Percentiles rank a stretch among this genome's conserved stretches.
These are phyloP conservation scores for Stagonosporopsis vannaccii DNA, from an alignment of 2,329 filamentous ascomycete genomes.

Conservation along the genomic window DNA sequence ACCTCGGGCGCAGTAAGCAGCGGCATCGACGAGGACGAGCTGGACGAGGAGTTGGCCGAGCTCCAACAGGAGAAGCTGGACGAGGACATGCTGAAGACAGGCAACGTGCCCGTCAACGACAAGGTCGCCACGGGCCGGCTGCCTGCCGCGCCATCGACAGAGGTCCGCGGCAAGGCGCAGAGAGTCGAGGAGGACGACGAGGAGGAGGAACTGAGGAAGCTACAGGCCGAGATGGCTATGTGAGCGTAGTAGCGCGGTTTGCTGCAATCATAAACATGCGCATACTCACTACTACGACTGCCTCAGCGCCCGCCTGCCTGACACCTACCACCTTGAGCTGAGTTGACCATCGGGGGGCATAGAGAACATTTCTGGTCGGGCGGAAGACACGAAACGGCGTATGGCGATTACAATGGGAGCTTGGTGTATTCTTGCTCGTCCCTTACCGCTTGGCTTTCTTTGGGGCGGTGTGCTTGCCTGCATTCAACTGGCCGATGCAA, in stretches of 20 bases:
- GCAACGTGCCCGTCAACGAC: constrained; percentile 81
- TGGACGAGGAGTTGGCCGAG: constrained; percentile 84
- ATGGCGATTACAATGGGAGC: constrained; percentile 27
- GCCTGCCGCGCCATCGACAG: constrained; percentile 76
- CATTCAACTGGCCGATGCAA: background rate
- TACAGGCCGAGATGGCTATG: constrained; percentile 98
- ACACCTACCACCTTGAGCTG: background rate
- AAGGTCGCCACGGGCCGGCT: constrained; percentile 70
- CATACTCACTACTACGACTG: background rate
- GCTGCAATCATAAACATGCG: background rate
- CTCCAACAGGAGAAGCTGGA: constrained; percentile 93
- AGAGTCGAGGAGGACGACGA: constrained; percentile 83
- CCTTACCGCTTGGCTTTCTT: constrained; percentile 15
- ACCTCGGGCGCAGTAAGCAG: constrained; percentile 71
- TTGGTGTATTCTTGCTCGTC: constrained; percentile 11
- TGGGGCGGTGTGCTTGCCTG: constrained; percentile 1
- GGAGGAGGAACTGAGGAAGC: constrained; percentile 88
- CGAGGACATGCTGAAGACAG: constrained; percentile 90
- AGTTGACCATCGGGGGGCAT: background rate
- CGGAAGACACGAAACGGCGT: constrained; percentile 23
- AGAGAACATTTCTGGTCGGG: background rate
- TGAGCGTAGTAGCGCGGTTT: constrained; percentile 46
- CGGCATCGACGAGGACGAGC: constrained; percentile 83
- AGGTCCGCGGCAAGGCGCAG: constrained; percentile 50
- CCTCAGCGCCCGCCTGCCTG: background rate